Base-by-base conservation (phyloP, 225 moss, liverwort and hornwort species). In the Marchantia paleacea region DNA sequence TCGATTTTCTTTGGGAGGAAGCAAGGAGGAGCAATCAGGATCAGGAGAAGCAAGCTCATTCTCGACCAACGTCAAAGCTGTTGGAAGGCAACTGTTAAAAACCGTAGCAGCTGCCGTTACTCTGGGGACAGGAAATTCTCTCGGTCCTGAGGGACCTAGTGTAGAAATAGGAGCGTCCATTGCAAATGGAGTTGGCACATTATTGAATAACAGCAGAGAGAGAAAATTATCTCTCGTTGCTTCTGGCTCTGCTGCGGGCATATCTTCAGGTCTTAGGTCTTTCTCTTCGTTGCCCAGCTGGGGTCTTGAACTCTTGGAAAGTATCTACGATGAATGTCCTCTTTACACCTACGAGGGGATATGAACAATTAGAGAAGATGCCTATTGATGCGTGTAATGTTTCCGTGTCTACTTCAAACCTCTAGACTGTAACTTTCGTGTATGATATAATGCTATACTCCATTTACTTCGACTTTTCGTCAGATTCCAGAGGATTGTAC, bases 161-260 rank as follows among this genome's bases (percentile, higher is more conserved):
- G 99, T 99, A 72, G 99, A 99, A 88, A 95, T 99, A 72, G 99
- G 95, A 55, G 99, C 95, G 71, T 92, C 99, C 47, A 95, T 99
- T 76, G 99, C 95, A 75, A 92, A 85, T 66, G 95, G 99, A 5
- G 89, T 99, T 53, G 91, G 92, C 63, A 87, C 89, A 10, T 70
- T 94, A 71, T 88, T 99, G 62, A 85, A 80, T 73, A 94, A 88
- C 76, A 94, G 95, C 69, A 90, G 95, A 76, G 94, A 95, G 79
- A 88, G 99, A 70, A 99, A 94, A 84, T 81, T 94, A 13, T 91
- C 99, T 65, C 70, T 99, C 55, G 92, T 92, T 80, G 95, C 99
- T 69, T 92, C 94, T 65, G 99, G 99, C 61, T 99, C 94, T 80
- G 99, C 99, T 87, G 99, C 99, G 20, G 95, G 95, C 78, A 99